These are phyloP conservation scores for Heliamphora exappendiculata DNA, from an alignment of 148 eudicot species.

Conservation along the genomic window DNA sequence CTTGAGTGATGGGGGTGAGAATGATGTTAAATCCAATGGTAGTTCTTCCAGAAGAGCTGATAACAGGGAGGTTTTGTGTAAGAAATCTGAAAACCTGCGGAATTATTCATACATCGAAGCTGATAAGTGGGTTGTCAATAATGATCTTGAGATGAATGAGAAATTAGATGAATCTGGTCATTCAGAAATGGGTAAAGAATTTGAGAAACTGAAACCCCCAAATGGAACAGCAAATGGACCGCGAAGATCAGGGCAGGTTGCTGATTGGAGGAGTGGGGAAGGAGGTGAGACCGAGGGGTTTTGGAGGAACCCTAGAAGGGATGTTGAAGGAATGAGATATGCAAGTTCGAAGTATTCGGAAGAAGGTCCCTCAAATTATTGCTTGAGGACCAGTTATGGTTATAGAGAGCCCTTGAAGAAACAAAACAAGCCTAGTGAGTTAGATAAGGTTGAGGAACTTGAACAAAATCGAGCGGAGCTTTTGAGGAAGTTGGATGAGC, in stretches of 20 bases:
- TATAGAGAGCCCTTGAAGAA: slow-evolving; percentile 20
- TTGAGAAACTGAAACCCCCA: slow-evolving; percentile 27
- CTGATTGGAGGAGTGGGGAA: slow-evolving; percentile 36
- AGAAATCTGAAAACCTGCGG: slow-evolving; percentile 22
- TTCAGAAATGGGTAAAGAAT: slow-evolving; percentile 22
- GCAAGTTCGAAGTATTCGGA: slow-evolving; percentile 32
- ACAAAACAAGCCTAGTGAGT: slow-evolving; percentile 26
- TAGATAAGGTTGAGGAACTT: slow-evolving; percentile 33
- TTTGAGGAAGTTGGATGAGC: slow-evolving; percentile 73
- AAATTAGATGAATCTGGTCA: slow-evolving; percentile 16
- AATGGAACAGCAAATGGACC: slow-evolving; percentile 33
- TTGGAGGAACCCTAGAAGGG: slow-evolving; percentile 29
- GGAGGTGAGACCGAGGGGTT: slow-evolving; percentile 28
- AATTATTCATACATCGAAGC: slow-evolving; percentile 23
- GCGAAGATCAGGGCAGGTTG: slow-evolving; percentile 22
- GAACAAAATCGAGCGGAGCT: slow-evolving; percentile 64
- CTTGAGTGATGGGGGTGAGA: slow-evolving; percentile 33
- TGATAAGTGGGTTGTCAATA: slow-evolving; percentile 24
- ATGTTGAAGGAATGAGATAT: slow-evolving; percentile 33
- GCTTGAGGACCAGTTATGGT: slow-evolving; percentile 18
- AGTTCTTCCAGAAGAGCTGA: slow-evolving; percentile 23
- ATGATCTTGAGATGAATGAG: slow-evolving; percentile 12
- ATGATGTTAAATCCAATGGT: slow-evolving; percentile 27
- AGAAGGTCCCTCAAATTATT: slow-evolving; percentile 41
- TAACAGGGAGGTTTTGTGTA: slow-evolving; percentile 16